phyloP scores from a whole-genome alignment of 2,329 filamentous ascomycete species.

The Ascochyta lentis region DNA sequence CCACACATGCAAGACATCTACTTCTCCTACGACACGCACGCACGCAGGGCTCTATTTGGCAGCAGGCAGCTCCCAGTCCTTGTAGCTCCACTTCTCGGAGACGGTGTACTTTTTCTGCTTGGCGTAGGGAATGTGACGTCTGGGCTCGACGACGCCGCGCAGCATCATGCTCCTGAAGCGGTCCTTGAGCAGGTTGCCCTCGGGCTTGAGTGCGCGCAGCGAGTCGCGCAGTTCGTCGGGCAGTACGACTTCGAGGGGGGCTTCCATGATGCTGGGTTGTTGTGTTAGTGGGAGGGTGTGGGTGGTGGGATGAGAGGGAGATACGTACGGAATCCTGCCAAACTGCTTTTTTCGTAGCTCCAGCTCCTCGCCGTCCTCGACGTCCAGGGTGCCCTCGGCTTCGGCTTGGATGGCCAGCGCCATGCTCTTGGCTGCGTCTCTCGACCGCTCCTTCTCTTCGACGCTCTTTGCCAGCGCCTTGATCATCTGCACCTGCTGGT shows the following conservation, averaged over 20 bases:
- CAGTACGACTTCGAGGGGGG: conserved; percentile 57
- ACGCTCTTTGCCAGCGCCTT: conserved; percentile 73
- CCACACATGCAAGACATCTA: neutral
- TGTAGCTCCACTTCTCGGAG: conserved; percentile 97
- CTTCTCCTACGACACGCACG: too few species aligned
- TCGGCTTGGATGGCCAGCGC: conserved; percentile 31
- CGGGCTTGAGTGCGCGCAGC: conserved; percentile 70
- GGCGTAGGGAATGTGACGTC: conserved; percentile 77
- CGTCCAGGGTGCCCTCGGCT: conserved; percentile 32
- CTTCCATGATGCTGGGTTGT: conserved; percentile 70
- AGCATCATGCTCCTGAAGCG: conserved; percentile 88
- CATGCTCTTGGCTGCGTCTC: conserved; percentile 33
- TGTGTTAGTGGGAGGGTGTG: conserved; percentile 16
- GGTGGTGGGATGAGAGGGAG: neutral
- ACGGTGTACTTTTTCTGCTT: conserved; percentile 82
- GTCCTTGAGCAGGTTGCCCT: conserved; percentile 94
- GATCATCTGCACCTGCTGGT: conserved; percentile 73
- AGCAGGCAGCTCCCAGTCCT: conserved; percentile 77
- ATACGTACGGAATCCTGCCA: conserved; percentile 64
- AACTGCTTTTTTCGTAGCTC: conserved; percentile 73
- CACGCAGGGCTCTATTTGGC: conserved; percentile 2
- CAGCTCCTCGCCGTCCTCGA: conserved; percentile 49
- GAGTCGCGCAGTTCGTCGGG: conserved; percentile 60
- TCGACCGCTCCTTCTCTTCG: conserved; percentile 62
- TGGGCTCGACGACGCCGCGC: conserved; percentile 84